phyloP scores from a whole-genome alignment of 169 alveolate species.

The Plasmodium fragile region DNA sequence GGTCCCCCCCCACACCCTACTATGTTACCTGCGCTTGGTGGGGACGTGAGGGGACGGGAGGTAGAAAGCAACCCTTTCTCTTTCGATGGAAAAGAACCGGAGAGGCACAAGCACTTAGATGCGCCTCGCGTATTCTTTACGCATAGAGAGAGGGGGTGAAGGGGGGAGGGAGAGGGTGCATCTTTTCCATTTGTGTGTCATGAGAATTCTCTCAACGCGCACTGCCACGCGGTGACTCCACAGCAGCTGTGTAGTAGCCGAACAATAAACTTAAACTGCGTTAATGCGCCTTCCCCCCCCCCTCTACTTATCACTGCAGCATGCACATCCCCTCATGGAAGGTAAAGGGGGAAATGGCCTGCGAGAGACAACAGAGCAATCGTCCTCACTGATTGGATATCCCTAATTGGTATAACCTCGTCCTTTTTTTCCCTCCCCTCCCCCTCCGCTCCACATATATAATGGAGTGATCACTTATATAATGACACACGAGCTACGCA shows the following conservation, averaged over 20 bases:
- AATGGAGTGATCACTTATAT: neutral
- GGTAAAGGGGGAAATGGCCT: neutral
- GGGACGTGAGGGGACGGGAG: too few species aligned
- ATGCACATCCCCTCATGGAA: neutral
- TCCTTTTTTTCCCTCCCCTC: too few species aligned
- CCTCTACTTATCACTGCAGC: neutral
- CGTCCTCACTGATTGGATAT: neutral
- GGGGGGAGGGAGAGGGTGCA: neutral
- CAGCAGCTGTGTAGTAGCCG: neutral
- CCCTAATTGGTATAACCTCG: neutral
- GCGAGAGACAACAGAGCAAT: neutral
- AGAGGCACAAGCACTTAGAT: neutral
- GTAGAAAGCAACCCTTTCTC: neutral
- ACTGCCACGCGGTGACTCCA: neutral
- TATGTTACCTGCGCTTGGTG: neutral
- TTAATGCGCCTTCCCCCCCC: neutral
- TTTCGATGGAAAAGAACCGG: neutral
- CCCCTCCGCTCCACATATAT: neutral
- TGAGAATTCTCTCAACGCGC: neutral
- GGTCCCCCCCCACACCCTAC: neutral
- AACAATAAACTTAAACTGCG: neutral
- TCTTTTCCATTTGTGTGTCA: neutral
- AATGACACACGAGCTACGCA: neutral
- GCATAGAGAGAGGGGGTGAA: neutral
- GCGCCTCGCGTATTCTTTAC: neutral